Evolutionary conservation across 73 alveolate species (phyloP).

Genomic region (Loxodes magnus): DNA sequence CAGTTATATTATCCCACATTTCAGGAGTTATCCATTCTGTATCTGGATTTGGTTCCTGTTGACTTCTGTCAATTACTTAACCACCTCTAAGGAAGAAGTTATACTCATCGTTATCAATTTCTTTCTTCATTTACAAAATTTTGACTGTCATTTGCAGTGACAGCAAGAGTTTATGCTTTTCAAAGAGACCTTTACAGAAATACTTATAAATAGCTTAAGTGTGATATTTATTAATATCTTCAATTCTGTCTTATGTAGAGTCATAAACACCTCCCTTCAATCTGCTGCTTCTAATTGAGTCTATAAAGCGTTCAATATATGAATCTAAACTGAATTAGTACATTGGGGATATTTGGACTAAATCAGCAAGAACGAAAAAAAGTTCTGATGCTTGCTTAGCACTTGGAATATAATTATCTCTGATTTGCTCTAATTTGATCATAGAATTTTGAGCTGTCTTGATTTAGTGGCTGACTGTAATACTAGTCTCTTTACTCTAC

Average conservation of each 20-base stretch:
- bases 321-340: conserved; percentile 88
- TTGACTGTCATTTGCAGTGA: conserved; percentile 93
- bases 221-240: conserved; percentile 71
- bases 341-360: conserved; percentile 76
- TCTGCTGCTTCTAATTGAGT: conserved; percentile 73
- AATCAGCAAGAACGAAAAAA: conserved; percentile 69
- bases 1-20: conserved; percentile 88
- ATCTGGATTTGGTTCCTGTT: conserved; percentile 55
- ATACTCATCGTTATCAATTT: conserved; percentile 85
- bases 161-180: conserved; percentile 94
- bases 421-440: conserved; percentile 74
- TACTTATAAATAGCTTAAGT: conserved; percentile 76
- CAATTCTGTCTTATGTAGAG: conserved; percentile 61
- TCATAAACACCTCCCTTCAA: conserved; percentile 58
- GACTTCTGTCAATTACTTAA: neutral
- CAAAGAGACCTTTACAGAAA: conserved; percentile 98
- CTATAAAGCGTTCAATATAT: conserved; percentile 71
- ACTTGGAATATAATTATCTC: conserved; percentile 85
- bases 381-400: conserved; percentile 69
- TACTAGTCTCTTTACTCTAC: conserved; percentile 39
- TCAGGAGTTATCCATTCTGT: conserved; percentile 68
- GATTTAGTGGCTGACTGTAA: conserved; percentile 40
- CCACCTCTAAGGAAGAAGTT: conserved; percentile 75
- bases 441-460: conserved; percentile 58
- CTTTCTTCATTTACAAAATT: conserved; percentile 71